Percentiles rank a stretch among this genome's conserved stretches.
These are phyloP conservation scores for Xylaria sp. DNA, from an alignment of 2,329 filamentous ascomycete genomes.

Conservation along the genomic window DNA sequence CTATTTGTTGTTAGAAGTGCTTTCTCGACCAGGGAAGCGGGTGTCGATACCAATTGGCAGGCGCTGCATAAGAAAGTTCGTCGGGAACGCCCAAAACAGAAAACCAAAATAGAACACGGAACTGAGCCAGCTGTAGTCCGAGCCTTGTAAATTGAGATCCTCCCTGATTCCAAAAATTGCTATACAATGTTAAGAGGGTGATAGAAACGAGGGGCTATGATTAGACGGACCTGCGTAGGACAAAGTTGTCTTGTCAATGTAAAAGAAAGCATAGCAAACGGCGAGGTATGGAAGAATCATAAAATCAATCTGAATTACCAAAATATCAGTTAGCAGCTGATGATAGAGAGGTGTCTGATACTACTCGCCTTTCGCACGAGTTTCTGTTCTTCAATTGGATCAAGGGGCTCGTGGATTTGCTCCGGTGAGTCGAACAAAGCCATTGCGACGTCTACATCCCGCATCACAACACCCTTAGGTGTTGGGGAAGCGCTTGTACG, in stretches of 20 bases:
- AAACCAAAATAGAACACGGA: slow-evolving; percentile 68
- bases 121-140: slow-evolving; percentile 65
- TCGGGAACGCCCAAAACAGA: slow-evolving; percentile 64
- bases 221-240: slow-evolving; percentile 59
- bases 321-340: not conserved
- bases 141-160: slow-evolving; percentile 63
- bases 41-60: slow-evolving; percentile 60
- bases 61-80: slow-evolving; percentile 63
- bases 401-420: slow-evolving; percentile 42
- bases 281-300: slow-evolving; percentile 68
- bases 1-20: slow-evolving; percentile 47
- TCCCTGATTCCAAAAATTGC: slow-evolving; percentile 69
- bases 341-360: not conserved
- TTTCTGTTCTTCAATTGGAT: slow-evolving; percentile 43
- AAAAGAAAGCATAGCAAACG: slow-evolving; percentile 64
- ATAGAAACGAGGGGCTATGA: not conserved
- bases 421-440: slow-evolving; percentile 43
- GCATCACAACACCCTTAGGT: slow-evolving; percentile 19
- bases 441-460: slow-evolving; percentile 43
- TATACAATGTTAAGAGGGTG: slow-evolving; percentile 25
- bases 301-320: slow-evolving; percentile 57
- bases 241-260: slow-evolving; percentile 62
- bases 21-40: slow-evolving; percentile 36
- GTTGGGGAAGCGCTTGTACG: slow-evolving; percentile 9
- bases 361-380: slow-evolving; percentile 55